Conservation (phyloP, 2,329 filamentous ascomycete genomes). For the Colletotrichum musicola region DNA sequence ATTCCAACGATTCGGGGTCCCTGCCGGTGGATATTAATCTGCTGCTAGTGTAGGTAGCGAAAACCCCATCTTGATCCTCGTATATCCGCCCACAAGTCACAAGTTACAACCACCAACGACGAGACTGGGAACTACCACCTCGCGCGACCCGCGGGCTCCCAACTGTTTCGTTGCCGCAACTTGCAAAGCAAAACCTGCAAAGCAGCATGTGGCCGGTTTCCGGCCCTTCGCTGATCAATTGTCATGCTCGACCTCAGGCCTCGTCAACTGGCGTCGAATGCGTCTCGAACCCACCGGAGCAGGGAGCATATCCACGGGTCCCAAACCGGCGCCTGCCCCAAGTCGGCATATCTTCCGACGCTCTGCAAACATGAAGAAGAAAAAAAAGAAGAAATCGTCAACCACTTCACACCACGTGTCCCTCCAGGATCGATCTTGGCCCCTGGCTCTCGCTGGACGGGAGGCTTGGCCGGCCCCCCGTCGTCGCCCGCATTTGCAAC, state of each 20-base stretch:
- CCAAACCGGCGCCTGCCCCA: no score
- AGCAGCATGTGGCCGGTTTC: background rate
- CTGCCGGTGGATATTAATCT: constrained; percentile 28
- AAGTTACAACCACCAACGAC: constrained; percentile 2
- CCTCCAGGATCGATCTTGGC: constrained; percentile 24
- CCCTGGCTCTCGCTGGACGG: constrained; percentile 17
- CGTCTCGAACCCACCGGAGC: no score
- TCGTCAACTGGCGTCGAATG: no score
- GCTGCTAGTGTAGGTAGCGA: constrained; percentile 18
- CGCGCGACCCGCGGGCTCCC: constrained; percentile 17
- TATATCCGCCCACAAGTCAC: constrained; percentile 22
- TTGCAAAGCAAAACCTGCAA: constrained; percentile 2
- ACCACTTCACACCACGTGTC: constrained; percentile 27
- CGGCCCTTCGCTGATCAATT: background rate
- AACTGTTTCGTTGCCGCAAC: background rate
- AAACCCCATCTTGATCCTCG: constrained; percentile 17
- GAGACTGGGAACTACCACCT: no score
- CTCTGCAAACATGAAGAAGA: constrained; percentile 2
- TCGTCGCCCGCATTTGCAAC: constrained; percentile 1
- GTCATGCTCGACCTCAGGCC: no score
- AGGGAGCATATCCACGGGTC: no score
- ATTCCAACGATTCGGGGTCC: constrained; percentile 31
- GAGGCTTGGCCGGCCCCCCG: constrained; percentile 10
- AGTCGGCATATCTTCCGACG: background rate
- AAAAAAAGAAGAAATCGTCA: constrained; percentile 15